Evolutionary conservation across 2,329 filamentous ascomycete species (phyloP), one percentile per base, ranked within the genome.

Genomic region (Aschersonia sp.): DNA sequence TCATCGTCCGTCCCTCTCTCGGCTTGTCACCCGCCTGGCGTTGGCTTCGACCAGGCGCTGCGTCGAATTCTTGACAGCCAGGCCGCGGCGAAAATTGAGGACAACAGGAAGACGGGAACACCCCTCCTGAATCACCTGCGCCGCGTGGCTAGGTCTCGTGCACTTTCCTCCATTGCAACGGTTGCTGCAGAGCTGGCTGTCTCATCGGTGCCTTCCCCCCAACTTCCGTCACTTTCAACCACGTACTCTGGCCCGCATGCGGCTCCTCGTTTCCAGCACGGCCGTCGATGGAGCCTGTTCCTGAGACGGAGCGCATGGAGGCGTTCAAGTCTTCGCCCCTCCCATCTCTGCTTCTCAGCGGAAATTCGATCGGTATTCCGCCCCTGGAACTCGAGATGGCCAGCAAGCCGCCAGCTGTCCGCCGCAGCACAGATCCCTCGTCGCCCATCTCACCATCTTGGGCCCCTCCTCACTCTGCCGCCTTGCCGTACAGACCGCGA

Each of bases 281-380:
- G 33, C 32, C 56, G 55, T 82, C 56, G 55, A 83, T 83, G 79
- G 79, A 83, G 63, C 76, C 78, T 50, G 79, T 83, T 57, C 79
- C 79, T 54, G 79, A 83, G 67, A 79, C 78, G 45, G 76, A 82
- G 68, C 71, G 77, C 53, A 78, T 83, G 73, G 78, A 81, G 68
- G 76, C 77, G 60, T 83, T 82, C 59, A 73, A 70, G 52, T 65
- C 76, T 47, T 72, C 75, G 46, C 76, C 76, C 54, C 65, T 79
- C 39, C 74, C 76, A 40, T 69, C 67, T 32, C 62, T 79, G 43
- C 72, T 74, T 50, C 62, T 76, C 30, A 70, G 69, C 49, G 67
- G 63, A 50, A 52, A 39, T 41, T 47, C 43, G 45, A 48, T 48
- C 37, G 55, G 65, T 44, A 53, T 60, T 43, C 59, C 67, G 39